phyloP scores from a whole-genome alignment of 495 filamentous ascomycete species.

The Penicillium mononematosum region DNA sequence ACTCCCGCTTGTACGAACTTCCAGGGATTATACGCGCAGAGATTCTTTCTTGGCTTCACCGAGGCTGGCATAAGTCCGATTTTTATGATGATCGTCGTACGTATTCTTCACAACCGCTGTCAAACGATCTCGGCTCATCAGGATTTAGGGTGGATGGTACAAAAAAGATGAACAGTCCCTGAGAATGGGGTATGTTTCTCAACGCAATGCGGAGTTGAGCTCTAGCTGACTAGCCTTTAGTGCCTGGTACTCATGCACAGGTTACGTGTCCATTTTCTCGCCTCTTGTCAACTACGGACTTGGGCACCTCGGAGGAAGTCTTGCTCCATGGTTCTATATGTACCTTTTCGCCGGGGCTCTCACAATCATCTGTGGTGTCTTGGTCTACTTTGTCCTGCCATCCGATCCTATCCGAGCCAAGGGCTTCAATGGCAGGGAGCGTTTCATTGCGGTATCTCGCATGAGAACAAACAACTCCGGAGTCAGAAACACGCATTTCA shows the following conservation, averaged over 20 bases:
- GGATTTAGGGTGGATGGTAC: conserved; percentile 36
- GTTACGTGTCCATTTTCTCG: conserved; percentile 27
- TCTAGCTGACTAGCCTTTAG: not conserved
- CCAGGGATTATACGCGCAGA: conserved; percentile 38
- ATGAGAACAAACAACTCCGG: conserved; percentile 48
- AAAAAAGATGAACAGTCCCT: conserved; percentile 47
- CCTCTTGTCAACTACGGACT: conserved; percentile 30
- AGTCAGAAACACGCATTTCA: conserved; percentile 50
- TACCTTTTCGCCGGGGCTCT: conserved; percentile 28
- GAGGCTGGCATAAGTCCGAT: conserved; percentile 34
- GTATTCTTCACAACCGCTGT: not conserved
- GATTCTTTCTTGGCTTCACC: conserved; percentile 50
- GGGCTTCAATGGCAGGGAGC: conserved; percentile 43
- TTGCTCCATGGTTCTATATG: conserved; percentile 31
- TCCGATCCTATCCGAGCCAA: conserved; percentile 45
- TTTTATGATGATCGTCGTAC: conserved; percentile 47
- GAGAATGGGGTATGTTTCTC: conserved; percentile 36
- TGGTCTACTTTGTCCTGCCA: conserved; percentile 42
- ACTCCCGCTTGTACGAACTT: conserved; percentile 41
- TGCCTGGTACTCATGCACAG: conserved; percentile 30
- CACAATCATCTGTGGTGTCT: conserved; percentile 28
- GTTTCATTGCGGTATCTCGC: conserved; percentile 46
- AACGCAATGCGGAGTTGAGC: not conserved
- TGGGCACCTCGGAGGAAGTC: conserved; percentile 23
- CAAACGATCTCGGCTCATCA: not conserved